Evolutionary conservation across 345 rosid species (phyloP).

Genomic region (Toxicodendron radicans): DNA sequence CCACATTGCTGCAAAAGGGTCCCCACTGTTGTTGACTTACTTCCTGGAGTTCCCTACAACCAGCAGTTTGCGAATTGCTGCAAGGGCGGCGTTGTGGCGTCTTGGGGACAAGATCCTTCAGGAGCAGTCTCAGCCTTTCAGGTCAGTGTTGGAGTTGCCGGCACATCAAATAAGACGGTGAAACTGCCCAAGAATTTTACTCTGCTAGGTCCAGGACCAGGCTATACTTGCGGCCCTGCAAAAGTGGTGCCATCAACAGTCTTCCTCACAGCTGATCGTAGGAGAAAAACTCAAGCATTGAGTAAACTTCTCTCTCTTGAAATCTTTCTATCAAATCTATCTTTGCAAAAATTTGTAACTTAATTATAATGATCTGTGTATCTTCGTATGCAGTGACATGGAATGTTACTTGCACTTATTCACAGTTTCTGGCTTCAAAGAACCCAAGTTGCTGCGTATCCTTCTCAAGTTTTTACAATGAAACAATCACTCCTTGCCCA

Average conservation of each 20-base stretch:
- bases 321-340: neutral
- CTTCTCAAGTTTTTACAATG: slow-evolving; percentile 76
- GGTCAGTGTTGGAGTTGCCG: slow-evolving; percentile 68
- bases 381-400: slow-evolving; percentile 66
- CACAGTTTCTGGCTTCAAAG: slow-evolving; percentile 70
- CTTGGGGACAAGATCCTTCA: slow-evolving; percentile 78
- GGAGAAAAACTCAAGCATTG: slow-evolving; percentile 75
- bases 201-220: slow-evolving; percentile 71
- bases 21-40: slow-evolving; percentile 68
- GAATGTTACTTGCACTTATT: slow-evolving; percentile 89
- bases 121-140: slow-evolving; percentile 68
- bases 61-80: slow-evolving; percentile 77
- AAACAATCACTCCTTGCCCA: slow-evolving; percentile 70
- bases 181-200: slow-evolving; percentile 73
- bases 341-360: neutral
- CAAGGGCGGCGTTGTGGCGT: slow-evolving; percentile 62
- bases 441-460: slow-evolving; percentile 84
- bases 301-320: slow-evolving; percentile 39
- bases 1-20: slow-evolving; percentile 71
- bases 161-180: slow-evolving; percentile 78
- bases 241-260: slow-evolving; percentile 67
- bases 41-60: slow-evolving; percentile 77
- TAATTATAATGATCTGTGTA: neutral
- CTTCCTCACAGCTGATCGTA: slow-evolving; percentile 54
- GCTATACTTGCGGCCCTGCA: slow-evolving; percentile 79